phyloP scores from a whole-genome alignment of 2,329 filamentous ascomycete species.

The Tolypocladium inflatum region DNA sequence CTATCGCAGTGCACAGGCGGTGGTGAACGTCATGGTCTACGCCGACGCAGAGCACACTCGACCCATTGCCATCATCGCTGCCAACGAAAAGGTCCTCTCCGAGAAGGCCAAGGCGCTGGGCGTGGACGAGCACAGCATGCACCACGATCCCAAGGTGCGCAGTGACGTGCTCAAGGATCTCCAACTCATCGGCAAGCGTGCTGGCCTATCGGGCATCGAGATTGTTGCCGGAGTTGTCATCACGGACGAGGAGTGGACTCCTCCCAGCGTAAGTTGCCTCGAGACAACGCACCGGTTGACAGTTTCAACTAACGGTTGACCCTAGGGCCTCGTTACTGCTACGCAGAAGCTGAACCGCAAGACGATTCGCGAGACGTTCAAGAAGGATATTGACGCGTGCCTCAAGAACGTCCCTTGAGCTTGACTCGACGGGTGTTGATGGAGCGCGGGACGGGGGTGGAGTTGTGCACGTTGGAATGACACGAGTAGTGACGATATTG shows the following conservation, averaged over 20 bases:
- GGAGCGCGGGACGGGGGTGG: not conserved
- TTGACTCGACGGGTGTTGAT: not conserved
- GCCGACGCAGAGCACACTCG: slow-evolving; percentile 66
- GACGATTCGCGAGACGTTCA: slow-evolving; percentile 39
- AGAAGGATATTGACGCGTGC: slow-evolving; percentile 38
- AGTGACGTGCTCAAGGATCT: slow-evolving; percentile 57
- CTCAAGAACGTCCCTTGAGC: slow-evolving; percentile 19
- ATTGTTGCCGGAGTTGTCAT: slow-evolving; percentile 68
- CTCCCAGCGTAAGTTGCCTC: slow-evolving; percentile 59
- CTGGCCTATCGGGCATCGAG: slow-evolving; percentile 62
- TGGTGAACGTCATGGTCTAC: slow-evolving; percentile 81
- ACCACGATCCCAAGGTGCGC: slow-evolving; percentile 57
- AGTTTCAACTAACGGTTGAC: slow-evolving; percentile 9
- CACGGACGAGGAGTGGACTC: slow-evolving; percentile 81
- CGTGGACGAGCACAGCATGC: slow-evolving; percentile 58
- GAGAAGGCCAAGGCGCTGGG: slow-evolving; percentile 51
- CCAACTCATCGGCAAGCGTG: slow-evolving; percentile 52
- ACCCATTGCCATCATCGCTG: slow-evolving; percentile 71
- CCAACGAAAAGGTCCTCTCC: slow-evolving; percentile 53
- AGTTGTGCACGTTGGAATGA: not conserved
- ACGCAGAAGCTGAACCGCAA: slow-evolving; percentile 52
- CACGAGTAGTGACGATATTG: not conserved
- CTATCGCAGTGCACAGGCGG: slow-evolving; percentile 71
- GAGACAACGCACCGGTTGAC: not conserved
- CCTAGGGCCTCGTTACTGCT: slow-evolving; percentile 50